phyloP scores from a whole-genome alignment of 192 early-diverging fungal genomes.

The Chytriomyces hyalinus region DNA sequence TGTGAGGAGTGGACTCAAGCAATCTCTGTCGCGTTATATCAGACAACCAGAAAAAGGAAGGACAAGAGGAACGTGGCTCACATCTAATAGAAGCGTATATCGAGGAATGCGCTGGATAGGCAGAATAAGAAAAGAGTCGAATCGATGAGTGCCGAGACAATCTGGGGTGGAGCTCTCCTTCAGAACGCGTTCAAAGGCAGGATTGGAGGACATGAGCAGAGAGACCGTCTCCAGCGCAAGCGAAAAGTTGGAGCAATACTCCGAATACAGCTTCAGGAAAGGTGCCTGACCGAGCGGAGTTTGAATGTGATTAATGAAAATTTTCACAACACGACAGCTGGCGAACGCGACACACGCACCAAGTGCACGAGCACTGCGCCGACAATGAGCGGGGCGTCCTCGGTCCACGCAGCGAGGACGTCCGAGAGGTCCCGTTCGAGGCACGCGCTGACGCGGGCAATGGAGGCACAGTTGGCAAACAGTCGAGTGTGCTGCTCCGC shows the following conservation, averaged over 20 bases:
- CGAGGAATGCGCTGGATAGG: slow-evolving; percentile 93
- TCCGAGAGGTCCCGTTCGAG: slow-evolving; percentile 3
- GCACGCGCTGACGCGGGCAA: not conserved
- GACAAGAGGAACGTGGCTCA: slow-evolving; percentile 56
- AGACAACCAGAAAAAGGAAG: not conserved
- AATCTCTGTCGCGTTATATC: not conserved
- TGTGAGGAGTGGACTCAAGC: slow-evolving; percentile 61
- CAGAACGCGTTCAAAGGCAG: not conserved
- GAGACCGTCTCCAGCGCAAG: slow-evolving; percentile 3
- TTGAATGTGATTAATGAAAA: not conserved
- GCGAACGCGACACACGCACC: not conserved
- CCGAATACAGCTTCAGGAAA: slow-evolving; percentile 23
- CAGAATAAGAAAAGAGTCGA: slow-evolving; percentile 82
- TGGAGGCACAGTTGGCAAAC: slow-evolving; percentile 17
- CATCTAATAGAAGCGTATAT: slow-evolving; percentile 82
- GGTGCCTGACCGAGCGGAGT: slow-evolving; percentile 2
- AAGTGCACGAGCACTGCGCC: not conserved
- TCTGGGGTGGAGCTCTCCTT: not conserved
- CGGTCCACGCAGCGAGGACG: not conserved
- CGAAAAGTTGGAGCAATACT: slow-evolving; percentile 18
- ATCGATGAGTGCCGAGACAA: slow-evolving; percentile 43
- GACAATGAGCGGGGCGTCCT: not conserved
- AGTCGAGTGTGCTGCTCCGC: not conserved
- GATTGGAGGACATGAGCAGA: not conserved
- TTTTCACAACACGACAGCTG: not conserved